These are phyloP conservation scores for Cercospora canescens DNA, from an alignment of 2,329 filamentous ascomycete genomes.

Conservation along the genomic window DNA sequence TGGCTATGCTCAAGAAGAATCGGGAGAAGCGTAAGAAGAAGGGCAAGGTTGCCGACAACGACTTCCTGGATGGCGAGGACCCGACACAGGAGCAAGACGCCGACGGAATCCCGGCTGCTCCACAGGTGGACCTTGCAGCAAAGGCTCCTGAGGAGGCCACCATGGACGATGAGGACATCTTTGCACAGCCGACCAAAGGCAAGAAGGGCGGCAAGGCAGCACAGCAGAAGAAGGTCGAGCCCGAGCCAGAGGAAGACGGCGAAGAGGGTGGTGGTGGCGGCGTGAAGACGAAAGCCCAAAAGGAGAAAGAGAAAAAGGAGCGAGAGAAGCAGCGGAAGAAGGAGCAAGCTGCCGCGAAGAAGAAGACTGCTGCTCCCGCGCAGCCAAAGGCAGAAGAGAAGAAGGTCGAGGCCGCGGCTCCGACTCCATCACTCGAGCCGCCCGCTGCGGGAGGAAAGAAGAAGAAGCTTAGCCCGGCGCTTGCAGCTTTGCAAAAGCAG, in stretches of 20 bases:
- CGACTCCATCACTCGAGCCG: conserved; percentile 47
- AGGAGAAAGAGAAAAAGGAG: conserved; percentile 97
- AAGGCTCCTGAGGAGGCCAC: conserved; percentile 81
- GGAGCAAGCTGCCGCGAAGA: conserved; percentile 87
- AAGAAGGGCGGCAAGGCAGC: conserved; percentile 50
- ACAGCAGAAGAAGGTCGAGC: conserved; percentile 48
- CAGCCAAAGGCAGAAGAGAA: conserved; percentile 31
- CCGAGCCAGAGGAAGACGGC: conserved; percentile 44
- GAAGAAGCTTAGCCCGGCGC: conserved; percentile 81
- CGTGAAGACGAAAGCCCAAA: conserved; percentile 95
- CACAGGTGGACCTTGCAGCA: conserved; percentile 48
- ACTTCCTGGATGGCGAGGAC: conserved; percentile 70
- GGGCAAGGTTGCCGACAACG: conserved; percentile 66
- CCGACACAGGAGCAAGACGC: conserved; percentile 44
- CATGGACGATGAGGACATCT: conserved; percentile 70
- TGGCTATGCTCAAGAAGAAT: conserved; percentile 55
- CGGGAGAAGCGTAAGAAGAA: conserved; percentile 85
- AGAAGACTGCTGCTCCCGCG: conserved; percentile 60
- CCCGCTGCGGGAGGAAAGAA: conserved; percentile 64
- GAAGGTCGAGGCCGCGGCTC: conserved; percentile 50
- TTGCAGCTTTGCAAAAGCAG: conserved; percentile 75
- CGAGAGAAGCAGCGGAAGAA: conserved; percentile 98
- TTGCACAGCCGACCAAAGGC: conserved; percentile 74
- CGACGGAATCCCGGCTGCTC: conserved; percentile 42
- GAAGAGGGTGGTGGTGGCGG: conserved; percentile 60